These are phyloP conservation scores for Dryadomyces quercus-mongolicae DNA, from an alignment of 2,329 filamentous ascomycete genomes.

Conservation along the genomic window DNA sequence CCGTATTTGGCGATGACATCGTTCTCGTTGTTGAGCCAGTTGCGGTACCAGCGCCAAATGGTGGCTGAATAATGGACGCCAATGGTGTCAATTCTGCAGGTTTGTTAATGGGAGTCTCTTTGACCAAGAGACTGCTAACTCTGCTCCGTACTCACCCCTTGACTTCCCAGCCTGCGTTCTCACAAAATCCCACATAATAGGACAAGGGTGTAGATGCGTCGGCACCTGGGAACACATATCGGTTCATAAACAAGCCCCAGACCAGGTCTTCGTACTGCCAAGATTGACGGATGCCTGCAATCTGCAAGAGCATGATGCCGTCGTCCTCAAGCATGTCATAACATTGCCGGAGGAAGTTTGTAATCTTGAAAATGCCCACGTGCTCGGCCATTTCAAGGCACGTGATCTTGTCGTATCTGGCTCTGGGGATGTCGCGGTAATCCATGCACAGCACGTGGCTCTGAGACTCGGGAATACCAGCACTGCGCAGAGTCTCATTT, in stretches of 20 bases:
- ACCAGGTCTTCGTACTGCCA: conserved; percentile 98
- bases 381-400: conserved; percentile 98
- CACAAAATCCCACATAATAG: conserved; percentile 72
- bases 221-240: conserved; percentile 95
- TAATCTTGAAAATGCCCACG: conserved; percentile 85
- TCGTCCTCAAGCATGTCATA: conserved; percentile 95
- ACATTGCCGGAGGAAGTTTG: conserved; percentile 70
- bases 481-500: conserved; percentile 75
- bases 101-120: neutral
- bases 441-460: conserved; percentile 91
- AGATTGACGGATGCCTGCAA: conserved; percentile 80
- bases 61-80: conserved; percentile 96
- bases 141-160: conserved; percentile 49
- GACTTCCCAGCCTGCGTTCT: conserved; percentile 79
- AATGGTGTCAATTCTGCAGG: conserved; percentile 60
- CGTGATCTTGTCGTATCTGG: conserved; percentile 84
- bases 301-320: conserved; percentile 90
- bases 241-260: conserved; percentile 99
- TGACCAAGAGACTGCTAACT: neutral
- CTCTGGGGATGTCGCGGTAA: conserved; percentile 84
- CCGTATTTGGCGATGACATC: conserved; percentile 90
- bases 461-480: conserved; percentile 74
- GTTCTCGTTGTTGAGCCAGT: conserved; percentile 87
- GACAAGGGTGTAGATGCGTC: conserved; percentile 90
- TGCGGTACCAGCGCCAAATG: conserved; percentile 95